Evolutionary conservation across 345 rosid genomes (phyloP), one percentile per base, ranked within the genome.

Genomic region (Garcia nutans): DNA sequence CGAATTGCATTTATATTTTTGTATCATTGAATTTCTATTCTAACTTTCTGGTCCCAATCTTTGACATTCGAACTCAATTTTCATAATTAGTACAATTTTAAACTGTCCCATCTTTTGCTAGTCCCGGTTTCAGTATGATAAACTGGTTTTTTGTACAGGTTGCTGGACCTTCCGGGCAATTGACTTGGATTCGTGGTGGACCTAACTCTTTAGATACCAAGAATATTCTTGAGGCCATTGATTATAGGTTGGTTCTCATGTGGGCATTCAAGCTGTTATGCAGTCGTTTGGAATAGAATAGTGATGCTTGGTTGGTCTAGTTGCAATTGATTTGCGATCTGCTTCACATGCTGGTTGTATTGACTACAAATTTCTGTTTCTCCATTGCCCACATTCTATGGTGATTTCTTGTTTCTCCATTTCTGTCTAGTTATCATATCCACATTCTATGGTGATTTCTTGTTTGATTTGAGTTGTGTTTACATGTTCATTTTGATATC

Each of bases 101-200:
- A 5, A 3, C 11, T 33, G 55, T 70, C 22, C 11, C 11, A 23
- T 11, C 5, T 31, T 69, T 31, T 8, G 0, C 11, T 20, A 26
- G 20, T 41, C 19, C 37, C n/a, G 44, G 7, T 60, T 65, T 59
- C 19, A 13, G 22, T 16, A 61, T 31, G 17, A 74, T 63, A 47
- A 8, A 28, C 2, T 20, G 60, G 44, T 56, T n/a, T 62, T 20
- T 50, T 49, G 12, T 70, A 23, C 77, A 86, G 91, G 90, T 86
- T 70, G 70, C 83, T 24, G 93, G 91, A 57, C 91, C 91, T 22
- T 90, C 90, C 65, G 88, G 90, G 28, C 84, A 84, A 81, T 88
- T 90, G 91, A 74, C 84, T 69, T 88, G 90, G 93, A 88, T 90
- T 80, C 84, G 89, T 57, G 86, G 77, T 10, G 91, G 91, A 28